Conservation (phyloP, 2,329 filamentous ascomycete species). For the Phialophora verrucosa region DNA sequence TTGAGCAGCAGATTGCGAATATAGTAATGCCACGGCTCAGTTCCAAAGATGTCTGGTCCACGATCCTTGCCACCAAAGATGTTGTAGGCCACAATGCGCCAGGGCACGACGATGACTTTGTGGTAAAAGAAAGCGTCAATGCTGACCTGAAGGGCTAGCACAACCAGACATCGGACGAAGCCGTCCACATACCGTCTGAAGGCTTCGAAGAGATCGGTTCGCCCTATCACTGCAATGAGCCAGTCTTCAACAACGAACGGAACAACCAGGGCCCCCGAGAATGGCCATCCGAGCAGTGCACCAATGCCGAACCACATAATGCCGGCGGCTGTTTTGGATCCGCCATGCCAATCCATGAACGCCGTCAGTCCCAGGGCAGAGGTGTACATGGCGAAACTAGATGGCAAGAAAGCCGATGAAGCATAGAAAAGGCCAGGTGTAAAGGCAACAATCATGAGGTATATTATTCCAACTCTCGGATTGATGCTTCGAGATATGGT, state of each 20-base stretch:
- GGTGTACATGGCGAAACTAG: conserved; percentile 96
- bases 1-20: conserved; percentile 88
- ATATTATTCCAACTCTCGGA: conserved; percentile 82
- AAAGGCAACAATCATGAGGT: conserved; percentile 74
- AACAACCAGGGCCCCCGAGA: conserved; percentile 78
- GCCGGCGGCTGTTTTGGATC: conserved; percentile 77
- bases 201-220: conserved; percentile 65
- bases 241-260: conserved; percentile 83
- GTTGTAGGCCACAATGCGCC: conserved; percentile 96
- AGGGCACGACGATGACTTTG: conserved; percentile 75
- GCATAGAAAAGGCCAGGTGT: conserved; percentile 95
- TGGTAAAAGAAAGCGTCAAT: conserved; percentile 87
- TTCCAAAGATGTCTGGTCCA: conserved; percentile 91
- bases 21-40: conserved; percentile 97
- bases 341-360: conserved; percentile 88
- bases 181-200: conserved; percentile 71
- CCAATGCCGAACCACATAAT: conserved; percentile 91
- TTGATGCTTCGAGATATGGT: conserved; percentile 78
- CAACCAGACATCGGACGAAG: conserved; percentile 65
- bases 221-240: conserved; percentile 56
- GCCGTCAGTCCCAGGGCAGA: conserved; percentile 82
- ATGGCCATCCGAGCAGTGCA: conserved; percentile 90
- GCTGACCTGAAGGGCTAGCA: conserved; percentile 71
- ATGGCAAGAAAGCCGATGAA: conserved; percentile 83
- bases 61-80: conserved; percentile 78